Evolutionary conservation across 2,329 filamentous ascomycete genomes (phyloP).

Genomic region (Calonectria naviculata): DNA sequence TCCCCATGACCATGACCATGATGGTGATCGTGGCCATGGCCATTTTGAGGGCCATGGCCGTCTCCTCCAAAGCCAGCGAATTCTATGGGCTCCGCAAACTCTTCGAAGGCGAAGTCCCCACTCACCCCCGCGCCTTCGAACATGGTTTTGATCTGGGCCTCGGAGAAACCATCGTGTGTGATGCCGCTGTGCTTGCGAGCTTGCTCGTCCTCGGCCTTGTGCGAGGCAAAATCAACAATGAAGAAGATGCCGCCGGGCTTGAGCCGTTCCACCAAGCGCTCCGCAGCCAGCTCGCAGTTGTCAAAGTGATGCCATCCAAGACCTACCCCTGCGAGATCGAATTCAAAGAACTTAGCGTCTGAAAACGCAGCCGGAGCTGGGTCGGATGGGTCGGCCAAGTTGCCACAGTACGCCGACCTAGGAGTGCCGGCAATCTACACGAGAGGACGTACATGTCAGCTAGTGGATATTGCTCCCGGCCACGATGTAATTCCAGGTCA

Average conservation of each 20-base stretch:
- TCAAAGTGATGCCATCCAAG: slow-evolving; percentile 76
- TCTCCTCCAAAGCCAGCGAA: slow-evolving; percentile 43
- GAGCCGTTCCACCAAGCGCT: slow-evolving; percentile 69
- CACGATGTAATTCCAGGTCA: background rate
- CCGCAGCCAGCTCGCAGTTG: slow-evolving; percentile 69
- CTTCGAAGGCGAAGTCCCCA: slow-evolving; percentile 66
- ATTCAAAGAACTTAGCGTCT: slow-evolving; percentile 71
- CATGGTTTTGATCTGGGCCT: slow-evolving; percentile 67
- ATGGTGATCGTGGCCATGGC: slow-evolving; percentile 14
- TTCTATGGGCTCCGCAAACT: slow-evolving; percentile 62
- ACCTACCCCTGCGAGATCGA: slow-evolving; percentile 75
- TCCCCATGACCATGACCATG: slow-evolving; percentile 4
- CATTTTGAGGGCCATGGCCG: background rate
- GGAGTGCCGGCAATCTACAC: slow-evolving; percentile 48
- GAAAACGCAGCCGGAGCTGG: slow-evolving; percentile 66
- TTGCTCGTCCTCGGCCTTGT: slow-evolving; percentile 48
- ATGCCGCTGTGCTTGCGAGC: slow-evolving; percentile 60
- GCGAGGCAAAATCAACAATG: slow-evolving; percentile 75
- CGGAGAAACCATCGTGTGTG: slow-evolving; percentile 73
- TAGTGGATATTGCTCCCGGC: background rate
- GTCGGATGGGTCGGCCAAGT: slow-evolving; percentile 62
- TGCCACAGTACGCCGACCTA: slow-evolving; percentile 67
- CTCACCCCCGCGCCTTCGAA: slow-evolving; percentile 73
- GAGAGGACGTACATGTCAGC: background rate
- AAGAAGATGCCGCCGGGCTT: slow-evolving; percentile 74